A percentile compares a stretch with the other conserved stretches of the same genome.
Conservation (phyloP, 305 asterid species). For the Solanum chacoense region DNA sequence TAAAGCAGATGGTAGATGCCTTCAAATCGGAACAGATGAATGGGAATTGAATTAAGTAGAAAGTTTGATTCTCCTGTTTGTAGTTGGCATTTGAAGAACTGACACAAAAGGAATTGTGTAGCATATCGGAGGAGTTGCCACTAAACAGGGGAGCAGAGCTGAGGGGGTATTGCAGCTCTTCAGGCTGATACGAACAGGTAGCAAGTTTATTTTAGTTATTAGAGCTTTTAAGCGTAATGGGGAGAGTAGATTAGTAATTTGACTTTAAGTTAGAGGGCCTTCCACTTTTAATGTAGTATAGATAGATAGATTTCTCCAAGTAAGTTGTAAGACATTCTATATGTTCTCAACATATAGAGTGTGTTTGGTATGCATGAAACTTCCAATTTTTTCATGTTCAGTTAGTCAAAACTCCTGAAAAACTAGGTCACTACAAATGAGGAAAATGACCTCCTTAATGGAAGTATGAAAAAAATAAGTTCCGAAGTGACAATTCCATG, state of each 20-base stretch:
- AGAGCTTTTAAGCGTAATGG: neutral
- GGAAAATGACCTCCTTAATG: neutral
- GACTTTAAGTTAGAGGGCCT: neutral
- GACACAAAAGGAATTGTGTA: neutral
- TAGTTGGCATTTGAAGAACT: neutral
- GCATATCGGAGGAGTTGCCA: neutral
- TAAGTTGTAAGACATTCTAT: neutral
- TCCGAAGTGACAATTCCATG: neutral
- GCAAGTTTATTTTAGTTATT: neutral
- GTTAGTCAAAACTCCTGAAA: neutral
- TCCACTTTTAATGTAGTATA: neutral
- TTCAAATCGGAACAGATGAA: neutral
- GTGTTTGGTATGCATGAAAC: neutral
- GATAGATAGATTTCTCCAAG: neutral
- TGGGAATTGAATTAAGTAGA: neutral
- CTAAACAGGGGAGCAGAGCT: too few relatives aligned
- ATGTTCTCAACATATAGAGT: neutral
- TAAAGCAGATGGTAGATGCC: neutral
- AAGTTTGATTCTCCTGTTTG: neutral
- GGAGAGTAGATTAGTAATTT: neutral
- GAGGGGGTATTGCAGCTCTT: too few relatives aligned
- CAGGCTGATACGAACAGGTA: too few relatives aligned
- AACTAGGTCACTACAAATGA: neutral
- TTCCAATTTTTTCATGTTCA: neutral
- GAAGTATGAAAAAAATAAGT: neutral